Evolutionary conservation across 1,284 basidiomycete genomes (phyloP), one percentile per base, ranked within the genome.

Genomic region (Schizophyllum commune): DNA sequence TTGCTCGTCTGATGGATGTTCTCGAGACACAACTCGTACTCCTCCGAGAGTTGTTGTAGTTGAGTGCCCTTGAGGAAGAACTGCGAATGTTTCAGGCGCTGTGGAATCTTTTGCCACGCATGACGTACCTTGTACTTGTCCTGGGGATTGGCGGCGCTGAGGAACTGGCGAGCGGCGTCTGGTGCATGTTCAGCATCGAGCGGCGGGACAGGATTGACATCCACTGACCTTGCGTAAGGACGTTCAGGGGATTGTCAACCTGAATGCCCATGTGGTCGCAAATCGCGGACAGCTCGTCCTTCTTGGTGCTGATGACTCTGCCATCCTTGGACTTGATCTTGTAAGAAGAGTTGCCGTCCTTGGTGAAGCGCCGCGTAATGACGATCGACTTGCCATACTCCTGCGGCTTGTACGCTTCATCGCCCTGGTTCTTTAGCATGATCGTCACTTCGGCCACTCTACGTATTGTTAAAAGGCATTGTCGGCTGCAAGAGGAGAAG

Each of bases 31-130:
- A 82, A 78, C 52, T 90, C 84, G 71, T 99, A 99, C 71, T 96
- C 91, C 32, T 92, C 86, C 5, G 85, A 86, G 21, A 99, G 85
- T 69, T 96, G 91, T 39, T 86, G 85, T 27, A 99, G 85, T 67
- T 95, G 92, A 0, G 96, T 99, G 8, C 97, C 97, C 33, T 88
- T 85, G 54, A 98, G 81, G 82, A 98, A 99, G 73, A 98, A 95
- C 92, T 95, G 70, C 39, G 53, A 56, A 61, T 17, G 17, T 22
- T 7, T 54, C 59, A 32, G 32, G 17, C 57, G 39, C 60, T 58
- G 59, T 20, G 15, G 53, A 17, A 61, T 17, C 55, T 22, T 15
- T 51, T 22, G 33, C n/a, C 55, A 19, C 55, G 9, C 19, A 51
- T 39, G 19, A 52, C 80, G 17, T 68, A 91, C 94, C 73, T 89